These are phyloP conservation scores for Fonsecaea erecta DNA, from an alignment of 2,329 filamentous ascomycete species.

Conservation along the genomic window DNA sequence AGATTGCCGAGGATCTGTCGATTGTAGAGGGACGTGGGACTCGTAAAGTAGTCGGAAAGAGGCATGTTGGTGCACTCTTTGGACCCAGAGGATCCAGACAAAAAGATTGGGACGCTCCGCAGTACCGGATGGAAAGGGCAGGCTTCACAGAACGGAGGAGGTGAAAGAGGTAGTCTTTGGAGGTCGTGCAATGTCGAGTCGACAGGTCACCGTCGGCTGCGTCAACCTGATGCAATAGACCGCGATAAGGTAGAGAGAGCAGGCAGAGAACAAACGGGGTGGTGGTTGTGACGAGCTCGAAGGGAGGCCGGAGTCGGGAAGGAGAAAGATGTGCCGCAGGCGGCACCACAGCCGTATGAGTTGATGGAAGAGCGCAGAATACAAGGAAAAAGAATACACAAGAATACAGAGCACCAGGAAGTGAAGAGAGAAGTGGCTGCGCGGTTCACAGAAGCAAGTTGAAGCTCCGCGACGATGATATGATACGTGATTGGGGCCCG, in stretches of 20 bases:
- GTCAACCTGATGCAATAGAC: conserved; percentile 7
- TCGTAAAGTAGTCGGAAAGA: conserved; percentile 35
- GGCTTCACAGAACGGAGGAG: not conserved
- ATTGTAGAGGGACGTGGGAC: conserved; percentile 32
- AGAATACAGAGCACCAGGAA: not conserved
- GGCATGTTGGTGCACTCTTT: conserved; percentile 24
- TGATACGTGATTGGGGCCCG: not conserved
- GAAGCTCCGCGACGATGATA: not conserved
- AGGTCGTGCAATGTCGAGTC: not conserved
- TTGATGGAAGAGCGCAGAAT: not conserved
- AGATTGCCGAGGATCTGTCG: conserved; percentile 28
- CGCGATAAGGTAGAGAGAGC: not conserved
- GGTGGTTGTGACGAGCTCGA: not conserved
- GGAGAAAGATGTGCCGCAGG: conserved; percentile 1
- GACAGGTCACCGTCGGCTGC: not conserved
- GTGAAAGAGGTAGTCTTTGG: not conserved
- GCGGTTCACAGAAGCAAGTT: not conserved
- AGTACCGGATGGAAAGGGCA: not conserved
- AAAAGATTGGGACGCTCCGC: not conserved
- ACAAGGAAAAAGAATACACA: not conserved
- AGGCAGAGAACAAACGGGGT: not conserved
- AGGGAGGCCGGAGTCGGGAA: conserved; percentile 1
- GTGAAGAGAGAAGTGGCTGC: not conserved
- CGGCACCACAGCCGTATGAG: not conserved
- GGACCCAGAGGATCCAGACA: not conserved